These are phyloP conservation scores for Cladosporium sp. DNA, from an alignment of 2,329 filamentous ascomycete genomes.

Conservation along the genomic window DNA sequence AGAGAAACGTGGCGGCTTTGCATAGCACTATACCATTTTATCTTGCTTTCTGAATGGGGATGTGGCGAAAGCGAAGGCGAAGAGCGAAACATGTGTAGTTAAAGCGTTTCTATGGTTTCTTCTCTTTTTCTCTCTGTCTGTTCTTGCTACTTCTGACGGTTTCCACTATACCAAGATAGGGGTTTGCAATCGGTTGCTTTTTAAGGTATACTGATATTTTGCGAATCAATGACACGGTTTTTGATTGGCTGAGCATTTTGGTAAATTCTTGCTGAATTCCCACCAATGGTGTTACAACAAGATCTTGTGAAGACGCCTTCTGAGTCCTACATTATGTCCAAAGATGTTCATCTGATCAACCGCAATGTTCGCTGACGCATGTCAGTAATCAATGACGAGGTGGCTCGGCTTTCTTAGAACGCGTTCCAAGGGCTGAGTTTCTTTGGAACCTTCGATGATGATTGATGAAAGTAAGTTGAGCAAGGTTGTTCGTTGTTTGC, in stretches of 20 bases:
- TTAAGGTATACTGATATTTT: neutral
- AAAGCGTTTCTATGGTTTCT: constrained; percentile 11
- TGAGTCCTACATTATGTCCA: neutral
- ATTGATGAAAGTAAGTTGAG: neutral
- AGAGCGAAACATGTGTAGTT: constrained; percentile 16
- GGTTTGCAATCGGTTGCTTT: neutral
- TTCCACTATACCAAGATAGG: constrained; percentile 11
- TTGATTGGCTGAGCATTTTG: neutral
- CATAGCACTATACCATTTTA: constrained; percentile 30
- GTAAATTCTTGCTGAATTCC: neutral
- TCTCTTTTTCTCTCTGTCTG: neutral
- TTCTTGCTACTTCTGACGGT: neutral
- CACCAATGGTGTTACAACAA: neutral
- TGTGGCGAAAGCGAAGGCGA: constrained; percentile 11
- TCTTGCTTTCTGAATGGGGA: constrained; percentile 19
- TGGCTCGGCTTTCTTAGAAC: neutral
- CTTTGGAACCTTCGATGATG: neutral
- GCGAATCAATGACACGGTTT: neutral
- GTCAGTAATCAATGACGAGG: neutral
- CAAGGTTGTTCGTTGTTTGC: neutral
- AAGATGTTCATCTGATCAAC: neutral
- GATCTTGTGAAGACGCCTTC: neutral
- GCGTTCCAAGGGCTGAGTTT: neutral
- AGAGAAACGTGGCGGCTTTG: constrained; percentile 21
- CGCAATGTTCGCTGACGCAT: neutral